These are phyloP conservation scores for Coemansia erecta DNA, from an alignment of 192 early-diverging fungal species.

Conservation along the genomic window DNA sequence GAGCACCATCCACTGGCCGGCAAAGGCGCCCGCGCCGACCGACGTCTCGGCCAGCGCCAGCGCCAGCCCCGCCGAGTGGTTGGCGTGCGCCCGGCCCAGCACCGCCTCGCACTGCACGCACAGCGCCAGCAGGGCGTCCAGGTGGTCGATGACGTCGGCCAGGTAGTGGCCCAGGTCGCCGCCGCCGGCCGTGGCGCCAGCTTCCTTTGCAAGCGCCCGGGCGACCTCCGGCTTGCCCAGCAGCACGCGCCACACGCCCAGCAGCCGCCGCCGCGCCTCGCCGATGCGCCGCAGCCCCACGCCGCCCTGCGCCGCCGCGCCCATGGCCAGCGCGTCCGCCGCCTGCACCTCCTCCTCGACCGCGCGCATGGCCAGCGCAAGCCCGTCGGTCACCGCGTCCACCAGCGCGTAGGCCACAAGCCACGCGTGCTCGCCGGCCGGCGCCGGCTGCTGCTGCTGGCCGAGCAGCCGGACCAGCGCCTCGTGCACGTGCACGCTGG, in stretches of 20 bases:
- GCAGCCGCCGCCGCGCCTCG: slow-evolving; percentile 67
- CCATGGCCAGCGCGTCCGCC: slow-evolving; percentile 74
- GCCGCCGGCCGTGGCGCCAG: slow-evolving; percentile 5
- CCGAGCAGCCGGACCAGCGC: slow-evolving; percentile 7
- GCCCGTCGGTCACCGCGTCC: slow-evolving; percentile 76
- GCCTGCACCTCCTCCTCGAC: slow-evolving; percentile 75
- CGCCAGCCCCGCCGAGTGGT: slow-evolving; percentile 78
- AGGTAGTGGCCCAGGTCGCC: slow-evolving; percentile 18
- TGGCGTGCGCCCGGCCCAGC: slow-evolving; percentile 69
- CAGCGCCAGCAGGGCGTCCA: slow-evolving; percentile 67
- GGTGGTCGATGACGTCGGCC: slow-evolving; percentile 54
- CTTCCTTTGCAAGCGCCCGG: slow-evolving; percentile 60
- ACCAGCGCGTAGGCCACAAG: slow-evolving; percentile 62
- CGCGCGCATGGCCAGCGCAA: slow-evolving; percentile 60
- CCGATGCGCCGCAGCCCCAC: slow-evolving; percentile 79
- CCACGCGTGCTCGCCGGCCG: background rate
- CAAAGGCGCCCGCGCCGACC: slow-evolving; percentile 40
- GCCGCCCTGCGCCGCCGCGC: slow-evolving; percentile 53
- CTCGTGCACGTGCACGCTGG: background rate
- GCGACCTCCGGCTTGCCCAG: slow-evolving; percentile 69
- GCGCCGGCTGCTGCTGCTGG: background rate
- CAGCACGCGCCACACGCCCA: slow-evolving; percentile 64
- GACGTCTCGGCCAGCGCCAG: slow-evolving; percentile 63
- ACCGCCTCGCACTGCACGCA: slow-evolving; percentile 73
- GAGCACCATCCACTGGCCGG: slow-evolving; percentile 27